Evolutionary conservation across 768 basidiomycete species (phyloP), one percentile per base, ranked within the genome.

Genomic region (Suillus decipiens): DNA sequence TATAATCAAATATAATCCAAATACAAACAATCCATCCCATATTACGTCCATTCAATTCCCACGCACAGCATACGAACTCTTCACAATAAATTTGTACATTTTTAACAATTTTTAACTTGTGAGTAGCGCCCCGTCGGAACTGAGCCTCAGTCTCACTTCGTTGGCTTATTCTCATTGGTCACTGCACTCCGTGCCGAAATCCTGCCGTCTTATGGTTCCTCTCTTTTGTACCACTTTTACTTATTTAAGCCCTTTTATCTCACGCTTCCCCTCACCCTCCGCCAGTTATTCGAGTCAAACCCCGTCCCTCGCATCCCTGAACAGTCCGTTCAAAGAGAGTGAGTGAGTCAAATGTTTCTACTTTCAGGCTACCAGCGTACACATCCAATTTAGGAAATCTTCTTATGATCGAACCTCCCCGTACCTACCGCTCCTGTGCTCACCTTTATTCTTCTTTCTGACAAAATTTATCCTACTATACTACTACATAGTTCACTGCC

Each of bases 21-120:
- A 76, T 71, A 72, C 67, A 71, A 71, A 45, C 71, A 59, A 67
- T 24, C 8, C 37, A 42, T 15, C 24, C 36, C 67, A 63, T 31
- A 66, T 76, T 75, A 75, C 73, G 73, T 75, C 67, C 72, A 73
- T 11, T 24, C 14, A 62, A 24, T 50, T 73, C 72, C 64, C 74
- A 76, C 75, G 73, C 75, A 76, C 73, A 69, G 74, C 73, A 42
- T 33, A 22, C 24, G 31, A 64, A 43, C 60, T 48, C 47, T 48
- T 48, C 47, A 48, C 47, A 48, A 48, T 47, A 47, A 47, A 48
- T 48, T 48, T 48, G 47, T 48, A 48, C 47, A 24, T 24, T 48
- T 48, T 48, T 48, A 48, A 48, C 47, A 48, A 24, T 14, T 48
- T 48, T 48, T 48, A 48, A 48, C 47, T 48, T 48, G 47, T 8